Conservation (phyloP, 225 moss, liverwort and hornwort species). For the Antitrichia curtipendula region DNA sequence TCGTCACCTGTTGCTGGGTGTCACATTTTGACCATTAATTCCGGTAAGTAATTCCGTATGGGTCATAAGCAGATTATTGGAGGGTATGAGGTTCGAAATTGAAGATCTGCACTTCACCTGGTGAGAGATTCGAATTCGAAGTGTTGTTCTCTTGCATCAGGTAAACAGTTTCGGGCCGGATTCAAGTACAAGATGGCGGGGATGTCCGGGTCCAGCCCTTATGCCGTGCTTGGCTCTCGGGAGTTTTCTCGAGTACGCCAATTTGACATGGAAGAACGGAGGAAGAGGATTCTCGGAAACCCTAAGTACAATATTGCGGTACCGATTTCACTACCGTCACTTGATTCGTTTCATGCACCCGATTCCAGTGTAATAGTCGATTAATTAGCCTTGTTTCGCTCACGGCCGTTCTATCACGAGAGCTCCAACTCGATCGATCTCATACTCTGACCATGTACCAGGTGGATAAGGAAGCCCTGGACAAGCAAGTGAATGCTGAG, state of each 20-base stretch:
- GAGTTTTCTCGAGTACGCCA: constrained; percentile 46
- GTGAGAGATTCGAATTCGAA: background rate
- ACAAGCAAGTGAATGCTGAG: constrained; percentile 36
- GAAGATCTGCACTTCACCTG: background rate
- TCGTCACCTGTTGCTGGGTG: background rate
- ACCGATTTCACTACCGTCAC: background rate
- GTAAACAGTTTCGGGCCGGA: background rate
- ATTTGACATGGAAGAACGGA: constrained; percentile 47
- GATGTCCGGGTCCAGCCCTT: constrained; percentile 36
- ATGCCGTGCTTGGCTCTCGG: constrained; percentile 34
- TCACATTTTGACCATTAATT: background rate
- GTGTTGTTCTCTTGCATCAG: background rate
- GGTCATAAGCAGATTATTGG: background rate
- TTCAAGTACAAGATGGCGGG: constrained; percentile 15
- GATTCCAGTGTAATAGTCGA: background rate
- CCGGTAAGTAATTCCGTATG: background rate
- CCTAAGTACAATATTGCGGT: constrained; percentile 43
- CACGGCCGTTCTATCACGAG: background rate
- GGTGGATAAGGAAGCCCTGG: constrained; percentile 52
- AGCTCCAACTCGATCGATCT: background rate
- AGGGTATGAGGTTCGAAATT: background rate
- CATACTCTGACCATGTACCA: background rate
- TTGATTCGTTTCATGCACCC: background rate
- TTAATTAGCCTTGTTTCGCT: background rate
- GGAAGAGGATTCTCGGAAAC: constrained; percentile 35